phyloP scores from a whole-genome alignment of 169 alveolate species.

The Plasmodium gallinaceum region DNA sequence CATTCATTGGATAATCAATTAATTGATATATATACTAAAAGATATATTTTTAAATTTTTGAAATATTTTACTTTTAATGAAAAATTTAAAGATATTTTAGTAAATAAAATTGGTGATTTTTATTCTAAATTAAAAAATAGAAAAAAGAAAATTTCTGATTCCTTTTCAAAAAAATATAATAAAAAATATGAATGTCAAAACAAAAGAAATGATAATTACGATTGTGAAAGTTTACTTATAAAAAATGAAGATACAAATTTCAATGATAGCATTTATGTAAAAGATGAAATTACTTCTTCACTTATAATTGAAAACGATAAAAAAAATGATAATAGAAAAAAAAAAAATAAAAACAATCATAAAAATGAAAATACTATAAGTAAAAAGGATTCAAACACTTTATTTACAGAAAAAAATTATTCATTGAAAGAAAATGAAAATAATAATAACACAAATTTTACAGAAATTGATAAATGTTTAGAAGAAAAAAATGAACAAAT shows the following conservation, averaged over 20 bases:
- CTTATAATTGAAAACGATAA: background rate
- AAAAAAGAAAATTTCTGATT: constrained; percentile 41
- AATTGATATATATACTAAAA: constrained; percentile 45
- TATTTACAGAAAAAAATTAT: background rate
- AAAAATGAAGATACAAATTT: background rate
- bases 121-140: constrained; percentile 43
- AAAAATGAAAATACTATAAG: background rate
- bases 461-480: background rate
- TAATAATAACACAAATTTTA: background rate
- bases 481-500: background rate
- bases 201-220: background rate
- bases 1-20: constrained; percentile 42
- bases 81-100: constrained; percentile 50
- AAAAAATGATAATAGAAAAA: background rate
- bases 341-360: constrained; percentile 3
- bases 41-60: constrained; percentile 26
- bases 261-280: background rate
- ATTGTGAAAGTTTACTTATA: background rate
- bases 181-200: constrained; percentile 15
- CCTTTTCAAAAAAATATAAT: constrained; percentile 21
- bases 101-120: constrained; percentile 32
- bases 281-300: background rate
- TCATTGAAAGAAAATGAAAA: background rate
- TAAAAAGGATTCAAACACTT: background rate
- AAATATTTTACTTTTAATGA: constrained; percentile 56